Percentiles rank a stretch among this genome's conserved stretches.
phyloP scores from a whole-genome alignment of 2,329 filamentous ascomycete species.

The Allantophomopsis lycopodina region DNA sequence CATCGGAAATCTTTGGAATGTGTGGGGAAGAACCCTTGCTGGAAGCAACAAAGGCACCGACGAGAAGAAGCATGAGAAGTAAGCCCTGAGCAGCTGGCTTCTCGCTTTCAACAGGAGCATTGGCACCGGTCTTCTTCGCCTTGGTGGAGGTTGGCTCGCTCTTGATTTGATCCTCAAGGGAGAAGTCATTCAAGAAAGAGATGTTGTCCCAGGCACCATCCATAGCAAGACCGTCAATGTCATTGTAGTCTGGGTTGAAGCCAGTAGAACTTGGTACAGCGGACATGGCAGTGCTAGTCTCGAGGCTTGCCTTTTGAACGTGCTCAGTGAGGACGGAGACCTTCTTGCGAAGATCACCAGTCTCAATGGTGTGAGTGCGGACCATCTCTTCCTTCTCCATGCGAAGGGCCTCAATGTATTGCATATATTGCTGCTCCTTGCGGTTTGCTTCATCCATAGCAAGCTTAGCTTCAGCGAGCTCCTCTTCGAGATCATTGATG shows the following conservation, averaged over 20 bases:
- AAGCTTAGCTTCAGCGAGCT: conserved; percentile 52
- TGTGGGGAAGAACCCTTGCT: conserved; percentile 66
- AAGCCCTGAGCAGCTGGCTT: conserved; percentile 66
- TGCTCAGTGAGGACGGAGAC: conserved; percentile 68
- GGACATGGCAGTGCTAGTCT: conserved; percentile 42
- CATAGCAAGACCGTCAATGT: conserved; percentile 77
- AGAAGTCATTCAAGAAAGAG: conserved; percentile 61
- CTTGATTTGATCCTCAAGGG: conserved; percentile 48
- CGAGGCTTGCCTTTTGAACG: conserved; percentile 40
- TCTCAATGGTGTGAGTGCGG: conserved; percentile 77
- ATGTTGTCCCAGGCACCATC: conserved; percentile 72
- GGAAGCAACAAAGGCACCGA: conserved; percentile 78
- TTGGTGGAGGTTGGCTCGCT: conserved; percentile 36
- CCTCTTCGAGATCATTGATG: conserved; percentile 68
- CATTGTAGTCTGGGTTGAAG: conserved; percentile 59
- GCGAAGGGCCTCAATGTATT: conserved; percentile 63
- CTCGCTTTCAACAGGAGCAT: conserved; percentile 34
- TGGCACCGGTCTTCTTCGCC: conserved; percentile 36
- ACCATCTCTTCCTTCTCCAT: conserved; percentile 90
- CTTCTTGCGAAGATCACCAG: conserved; percentile 84
- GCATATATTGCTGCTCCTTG: conserved; percentile 61
- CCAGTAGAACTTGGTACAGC: conserved; percentile 40
- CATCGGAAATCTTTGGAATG: conserved; percentile 67
- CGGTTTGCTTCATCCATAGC: conserved; percentile 58
- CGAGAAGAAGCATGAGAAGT: conserved; percentile 89